These are phyloP conservation scores for Vaccinium myrtillus DNA, from an alignment of 148 eudicot species.

Conservation along the genomic window DNA sequence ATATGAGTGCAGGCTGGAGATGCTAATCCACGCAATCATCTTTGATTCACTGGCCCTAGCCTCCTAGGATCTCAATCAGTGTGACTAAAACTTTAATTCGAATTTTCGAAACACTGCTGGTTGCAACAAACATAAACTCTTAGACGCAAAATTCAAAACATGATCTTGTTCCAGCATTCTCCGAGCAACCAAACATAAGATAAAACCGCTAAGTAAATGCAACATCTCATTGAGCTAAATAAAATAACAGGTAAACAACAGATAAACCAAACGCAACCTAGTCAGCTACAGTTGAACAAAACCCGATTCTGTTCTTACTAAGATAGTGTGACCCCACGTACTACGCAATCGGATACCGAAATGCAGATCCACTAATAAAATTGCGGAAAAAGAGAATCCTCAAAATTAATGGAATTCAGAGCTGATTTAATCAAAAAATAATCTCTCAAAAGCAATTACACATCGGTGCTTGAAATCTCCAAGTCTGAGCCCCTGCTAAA, in stretches of 20 bases:
- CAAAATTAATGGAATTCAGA: background rate
- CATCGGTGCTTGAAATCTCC: background rate
- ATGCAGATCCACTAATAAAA: background rate
- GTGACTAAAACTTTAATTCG: background rate
- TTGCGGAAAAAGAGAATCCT: background rate
- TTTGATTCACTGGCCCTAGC: background rate
- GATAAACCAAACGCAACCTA: slow-evolving; percentile 1
- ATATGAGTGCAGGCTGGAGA: no score
- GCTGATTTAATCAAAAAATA: background rate
- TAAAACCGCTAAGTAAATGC: background rate
- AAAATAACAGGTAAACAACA: background rate
- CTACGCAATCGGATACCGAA: background rate
- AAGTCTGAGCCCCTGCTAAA: no score
- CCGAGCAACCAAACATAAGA: slow-evolving; percentile 5
- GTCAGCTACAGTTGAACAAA: background rate
- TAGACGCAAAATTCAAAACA: background rate
- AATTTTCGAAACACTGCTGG: background rate
- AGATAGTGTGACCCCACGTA: background rate
- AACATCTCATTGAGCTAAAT: background rate
- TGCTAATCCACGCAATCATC: background rate
- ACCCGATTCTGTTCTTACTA: background rate
- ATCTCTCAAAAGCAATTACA: slow-evolving; percentile 13
- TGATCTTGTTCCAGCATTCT: background rate
- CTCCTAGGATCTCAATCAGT: background rate
- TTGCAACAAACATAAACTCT: background rate